phyloP scores from a whole-genome alignment of 2,329 filamentous ascomycete species.

The Aspergillus niger region DNA sequence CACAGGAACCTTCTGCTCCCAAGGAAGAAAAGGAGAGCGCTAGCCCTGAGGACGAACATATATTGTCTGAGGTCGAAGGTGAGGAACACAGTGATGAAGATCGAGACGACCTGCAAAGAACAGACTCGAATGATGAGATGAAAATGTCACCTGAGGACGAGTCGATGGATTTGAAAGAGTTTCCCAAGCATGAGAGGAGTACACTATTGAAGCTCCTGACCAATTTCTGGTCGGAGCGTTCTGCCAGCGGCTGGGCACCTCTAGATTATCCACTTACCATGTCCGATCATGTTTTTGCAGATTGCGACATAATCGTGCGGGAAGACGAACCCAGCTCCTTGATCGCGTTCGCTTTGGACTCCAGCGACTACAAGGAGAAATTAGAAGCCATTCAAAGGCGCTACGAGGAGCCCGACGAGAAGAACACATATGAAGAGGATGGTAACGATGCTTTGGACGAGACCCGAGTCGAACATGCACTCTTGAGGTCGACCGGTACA shows the following conservation, averaged over 20 bases:
- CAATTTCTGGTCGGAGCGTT: slow-evolving; percentile 97
- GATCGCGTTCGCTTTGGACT: slow-evolving; percentile 88
- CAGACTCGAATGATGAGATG: slow-evolving; percentile 57
- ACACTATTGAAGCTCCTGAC: slow-evolving; percentile 94
- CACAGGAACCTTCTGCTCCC: slow-evolving; percentile 32
- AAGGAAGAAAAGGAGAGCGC: slow-evolving; percentile 48
- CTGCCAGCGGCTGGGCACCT: slow-evolving; percentile 88
- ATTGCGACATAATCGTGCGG: slow-evolving; percentile 94
- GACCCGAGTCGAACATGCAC: slow-evolving; percentile 77
- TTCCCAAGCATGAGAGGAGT: slow-evolving; percentile 89
- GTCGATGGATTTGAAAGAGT: slow-evolving; percentile 65
- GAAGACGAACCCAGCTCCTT: slow-evolving; percentile 97
- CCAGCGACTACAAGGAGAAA: slow-evolving; percentile 82
- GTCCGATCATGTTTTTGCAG: slow-evolving; percentile 92
- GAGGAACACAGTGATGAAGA: slow-evolving; percentile 72
- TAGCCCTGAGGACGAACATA: slow-evolving; percentile 51
- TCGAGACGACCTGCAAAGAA: slow-evolving; percentile 67
- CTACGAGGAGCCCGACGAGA: slow-evolving; percentile 35
- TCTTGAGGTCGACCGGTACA: slow-evolving; percentile 81
- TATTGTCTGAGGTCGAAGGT: slow-evolving; percentile 67
- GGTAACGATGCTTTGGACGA: slow-evolving; percentile 57
- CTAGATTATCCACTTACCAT: slow-evolving; percentile 88
- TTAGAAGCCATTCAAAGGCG: slow-evolving; percentile 56
- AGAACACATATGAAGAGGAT: slow-evolving; percentile 27
- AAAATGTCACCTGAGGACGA: slow-evolving; percentile 56